Percentiles rank a stretch among this genome's conserved stretches.
Conservation (phyloP, 2,329 filamentous ascomycete species). For the Trichophyton schoenleinii region DNA sequence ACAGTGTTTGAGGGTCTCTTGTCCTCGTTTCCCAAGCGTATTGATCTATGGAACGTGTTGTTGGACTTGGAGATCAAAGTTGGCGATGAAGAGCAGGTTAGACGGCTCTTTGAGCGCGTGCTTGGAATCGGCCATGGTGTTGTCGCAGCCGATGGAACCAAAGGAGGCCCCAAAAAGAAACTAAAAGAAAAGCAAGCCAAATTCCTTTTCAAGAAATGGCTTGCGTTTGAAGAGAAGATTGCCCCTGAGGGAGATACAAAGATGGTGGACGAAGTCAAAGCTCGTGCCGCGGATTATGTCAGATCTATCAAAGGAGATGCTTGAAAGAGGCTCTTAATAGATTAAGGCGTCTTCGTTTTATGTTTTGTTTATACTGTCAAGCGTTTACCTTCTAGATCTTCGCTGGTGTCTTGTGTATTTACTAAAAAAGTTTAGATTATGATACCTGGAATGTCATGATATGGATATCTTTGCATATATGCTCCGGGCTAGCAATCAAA, state of each 20-base stretch:
- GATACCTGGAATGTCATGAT: constrained; percentile 6
- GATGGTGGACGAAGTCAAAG: constrained; percentile 57
- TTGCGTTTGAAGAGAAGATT: constrained; percentile 66
- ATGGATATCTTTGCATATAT: not conserved
- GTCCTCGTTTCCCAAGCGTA: constrained; percentile 71
- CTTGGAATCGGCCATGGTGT: constrained; percentile 33
- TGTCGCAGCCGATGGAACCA: constrained; percentile 27
- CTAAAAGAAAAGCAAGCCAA: constrained; percentile 73
- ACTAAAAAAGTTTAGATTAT: constrained; percentile 7
- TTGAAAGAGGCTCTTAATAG: constrained; percentile 2
- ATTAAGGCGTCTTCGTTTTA: not conserved
- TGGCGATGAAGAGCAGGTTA: constrained; percentile 50
- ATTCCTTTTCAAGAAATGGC: constrained; percentile 86
- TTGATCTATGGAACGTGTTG: constrained; percentile 87
- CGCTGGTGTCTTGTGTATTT: not conserved
- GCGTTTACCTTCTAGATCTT: not conserved
- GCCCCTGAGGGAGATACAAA: constrained; percentile 50
- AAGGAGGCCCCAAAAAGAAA: constrained; percentile 42
- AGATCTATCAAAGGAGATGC: constrained; percentile 29
- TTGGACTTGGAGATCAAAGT: constrained; percentile 65
- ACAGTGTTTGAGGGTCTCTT: constrained; percentile 89
- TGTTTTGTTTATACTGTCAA: not conserved
- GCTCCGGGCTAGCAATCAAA: not conserved
- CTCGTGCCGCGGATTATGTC: constrained; percentile 59
- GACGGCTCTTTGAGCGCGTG: constrained; percentile 73